Evolutionary conservation across 2,329 filamentous ascomycete genomes (phyloP).

Genomic region (Nemania bipapillata): DNA sequence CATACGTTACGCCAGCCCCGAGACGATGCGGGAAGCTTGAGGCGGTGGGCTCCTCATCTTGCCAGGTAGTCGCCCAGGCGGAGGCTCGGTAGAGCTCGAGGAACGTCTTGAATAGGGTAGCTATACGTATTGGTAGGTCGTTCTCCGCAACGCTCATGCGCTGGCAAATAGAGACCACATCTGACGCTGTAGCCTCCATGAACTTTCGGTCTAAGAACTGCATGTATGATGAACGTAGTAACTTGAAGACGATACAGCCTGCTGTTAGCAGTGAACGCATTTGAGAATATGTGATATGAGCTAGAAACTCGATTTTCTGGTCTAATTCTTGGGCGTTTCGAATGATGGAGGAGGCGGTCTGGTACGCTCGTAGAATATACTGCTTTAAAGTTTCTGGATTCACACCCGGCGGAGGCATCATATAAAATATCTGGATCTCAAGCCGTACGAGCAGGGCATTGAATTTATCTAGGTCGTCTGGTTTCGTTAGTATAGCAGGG

Average conservation of each 20-base stretch:
- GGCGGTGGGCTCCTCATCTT: slow-evolving; percentile 56
- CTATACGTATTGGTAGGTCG: slow-evolving; percentile 60
- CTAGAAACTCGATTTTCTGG: slow-evolving; percentile 52
- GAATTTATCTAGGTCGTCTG: slow-evolving; percentile 60
- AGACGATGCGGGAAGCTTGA: slow-evolving; percentile 60
- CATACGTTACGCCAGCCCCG: slow-evolving; percentile 61
- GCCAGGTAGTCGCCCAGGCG: slow-evolving; percentile 49
- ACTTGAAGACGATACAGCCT: slow-evolving; percentile 58
- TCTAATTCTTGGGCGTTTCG: slow-evolving; percentile 58
- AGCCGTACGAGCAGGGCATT: slow-evolving; percentile 61
- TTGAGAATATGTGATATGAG: slow-evolving; percentile 62
- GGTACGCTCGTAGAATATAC: slow-evolving; percentile 60
- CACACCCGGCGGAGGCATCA: slow-evolving; percentile 57
- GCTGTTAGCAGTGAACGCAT: slow-evolving; percentile 61
- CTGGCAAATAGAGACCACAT: slow-evolving; percentile 54
- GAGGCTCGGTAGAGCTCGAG: slow-evolving; percentile 56
- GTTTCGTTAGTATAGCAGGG: slow-evolving; percentile 29
- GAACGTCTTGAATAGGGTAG: slow-evolving; percentile 61
- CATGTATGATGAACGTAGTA: slow-evolving; percentile 59
- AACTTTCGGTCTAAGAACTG: slow-evolving; percentile 44
- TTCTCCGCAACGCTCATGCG: slow-evolving; percentile 60
- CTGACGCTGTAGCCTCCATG: slow-evolving; percentile 36
- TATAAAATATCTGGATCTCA: slow-evolving; percentile 66
- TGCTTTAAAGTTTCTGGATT: slow-evolving; percentile 56
- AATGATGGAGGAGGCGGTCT: slow-evolving; percentile 60